Base-by-base conservation (phyloP, 2,329 filamentous ascomycete genomes). In the Verticillium longisporum region DNA sequence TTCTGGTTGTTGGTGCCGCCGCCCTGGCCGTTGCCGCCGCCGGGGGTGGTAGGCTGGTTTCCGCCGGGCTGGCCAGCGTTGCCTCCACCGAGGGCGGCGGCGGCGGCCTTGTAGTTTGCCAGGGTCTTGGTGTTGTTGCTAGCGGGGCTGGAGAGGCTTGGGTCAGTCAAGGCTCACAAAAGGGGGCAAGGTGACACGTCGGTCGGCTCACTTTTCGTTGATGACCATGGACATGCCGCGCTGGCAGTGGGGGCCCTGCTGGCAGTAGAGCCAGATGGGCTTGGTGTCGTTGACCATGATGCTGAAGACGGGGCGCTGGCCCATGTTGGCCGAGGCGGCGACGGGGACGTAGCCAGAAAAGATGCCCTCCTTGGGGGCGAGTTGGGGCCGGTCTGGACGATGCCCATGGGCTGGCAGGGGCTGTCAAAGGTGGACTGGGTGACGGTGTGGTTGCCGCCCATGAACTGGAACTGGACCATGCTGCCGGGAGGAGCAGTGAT, bases 251-350 rank as follows among this genome's bases (percentile, higher is more conserved):
- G 81, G 84, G 55, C 72, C 86, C 73, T 92, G 88, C 34, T 85
- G 86, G 77, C 90, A 94, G 81, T 89, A 94, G 66, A 90, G 77
- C 90, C 91, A 95, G 66, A 93, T 79, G 34, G 91, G 90, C 60
- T 82, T 88, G 55, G 81, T 84, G 73, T 86, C 80, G 69, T 87
- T 88, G 73, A 95, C 77, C 72, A 81, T 81, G 69, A 94, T 78
- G 62, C 88, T 91, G 75, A 87, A 95, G 60, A 87, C 87, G 33
- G 89, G 84, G 63, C 86, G 80, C 71, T 78, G 75, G 67, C 78
- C 79, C 68, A 73, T 77, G 63, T 73, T 68, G 26, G 74, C 70
- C 64, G 77, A 78, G 61, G 85, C 83, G 3, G 80, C 79, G 53
- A 86, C 87, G 64, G 85, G 84, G 77, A 86, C 82, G 78, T 85